phyloP scores from a whole-genome alignment of 495 filamentous ascomycete genomes.

The Penicillium desertorum region DNA sequence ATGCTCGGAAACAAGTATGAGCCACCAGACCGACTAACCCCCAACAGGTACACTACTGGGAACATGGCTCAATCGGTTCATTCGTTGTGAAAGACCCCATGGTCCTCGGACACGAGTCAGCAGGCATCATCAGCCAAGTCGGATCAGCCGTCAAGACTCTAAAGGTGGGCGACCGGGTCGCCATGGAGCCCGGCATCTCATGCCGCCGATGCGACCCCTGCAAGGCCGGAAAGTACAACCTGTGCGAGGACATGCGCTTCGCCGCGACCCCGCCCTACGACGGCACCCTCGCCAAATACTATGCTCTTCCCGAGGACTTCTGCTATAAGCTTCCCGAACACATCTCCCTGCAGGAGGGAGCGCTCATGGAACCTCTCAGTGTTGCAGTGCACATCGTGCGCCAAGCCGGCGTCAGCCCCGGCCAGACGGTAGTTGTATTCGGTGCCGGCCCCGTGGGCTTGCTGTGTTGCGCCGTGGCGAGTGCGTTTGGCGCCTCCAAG shows the following conservation, averaged over 20 bases:
- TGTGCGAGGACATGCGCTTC: conserved; percentile 53
- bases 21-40: not conserved
- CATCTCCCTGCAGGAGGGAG: conserved; percentile 51
- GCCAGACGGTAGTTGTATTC: conserved; percentile 54
- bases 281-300: conserved; percentile 57
- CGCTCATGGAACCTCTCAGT: conserved; percentile 54
- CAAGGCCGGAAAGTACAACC: conserved; percentile 53
- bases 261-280: conserved; percentile 56
- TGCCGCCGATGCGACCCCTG: conserved; percentile 55
- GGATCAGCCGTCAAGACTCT: conserved; percentile 53
- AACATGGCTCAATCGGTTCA: conserved; percentile 76
- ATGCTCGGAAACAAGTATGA: not conserved
- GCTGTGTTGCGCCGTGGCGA: conserved; percentile 54
- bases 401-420: conserved; percentile 44
- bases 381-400: conserved; percentile 56
- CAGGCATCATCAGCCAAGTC: conserved; percentile 67
- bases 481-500: conserved; percentile 50
- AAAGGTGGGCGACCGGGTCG: conserved; percentile 50
- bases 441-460: conserved; percentile 57
- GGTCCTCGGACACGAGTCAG: conserved; percentile 91
- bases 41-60: conserved; percentile 78
- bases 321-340: conserved; percentile 52
- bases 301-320: conserved; percentile 55
- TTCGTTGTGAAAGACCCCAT: conserved; percentile 82
- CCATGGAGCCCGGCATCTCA: conserved; percentile 54